Conservation (phyloP, 2,329 filamentous ascomycete genomes). For the Pseudopyrenochaeta lycopersici region DNA sequence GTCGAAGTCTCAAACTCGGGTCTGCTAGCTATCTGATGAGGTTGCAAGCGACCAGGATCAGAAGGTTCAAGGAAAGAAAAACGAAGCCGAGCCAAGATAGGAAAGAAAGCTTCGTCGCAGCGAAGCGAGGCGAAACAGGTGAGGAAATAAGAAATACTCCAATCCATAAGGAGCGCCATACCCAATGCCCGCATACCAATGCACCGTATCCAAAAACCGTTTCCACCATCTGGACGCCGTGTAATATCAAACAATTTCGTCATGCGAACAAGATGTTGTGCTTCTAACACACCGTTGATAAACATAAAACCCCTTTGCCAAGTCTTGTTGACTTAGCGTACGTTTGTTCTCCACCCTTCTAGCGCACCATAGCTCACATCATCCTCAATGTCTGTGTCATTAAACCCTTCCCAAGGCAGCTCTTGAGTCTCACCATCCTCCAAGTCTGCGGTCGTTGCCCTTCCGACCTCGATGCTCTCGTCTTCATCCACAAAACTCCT, state of each 20-base stretch:
- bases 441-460: slow-evolving; percentile 7
- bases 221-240: neutral
- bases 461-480: slow-evolving; percentile 29
- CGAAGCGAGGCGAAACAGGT: neutral
- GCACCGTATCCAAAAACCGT: slow-evolving; percentile 2
- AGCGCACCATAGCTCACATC: slow-evolving; percentile 20
- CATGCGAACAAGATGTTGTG: neutral
- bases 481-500: slow-evolving; percentile 45
- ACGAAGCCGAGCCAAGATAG: neutral
- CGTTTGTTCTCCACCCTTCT: slow-evolving; percentile 20
- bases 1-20: slow-evolving; percentile 14
- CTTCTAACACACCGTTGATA: neutral
- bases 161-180: slow-evolving; percentile 1
- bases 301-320: neutral
- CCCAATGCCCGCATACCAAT: slow-evolving; percentile 9
- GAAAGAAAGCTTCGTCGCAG: neutral
- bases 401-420: slow-evolving; percentile 52
- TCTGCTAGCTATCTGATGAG: neutral
- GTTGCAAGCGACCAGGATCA: neutral
- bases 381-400: slow-evolving; percentile 29
- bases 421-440: slow-evolving; percentile 43
- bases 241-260: neutral
- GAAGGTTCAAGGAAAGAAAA: neutral
- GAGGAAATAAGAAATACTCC: neutral
- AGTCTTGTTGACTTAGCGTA: slow-evolving; percentile 6